Conservation (phyloP, 1,284 basidiomycete species). For the Cutaneotrichosporon sp. region DNA sequence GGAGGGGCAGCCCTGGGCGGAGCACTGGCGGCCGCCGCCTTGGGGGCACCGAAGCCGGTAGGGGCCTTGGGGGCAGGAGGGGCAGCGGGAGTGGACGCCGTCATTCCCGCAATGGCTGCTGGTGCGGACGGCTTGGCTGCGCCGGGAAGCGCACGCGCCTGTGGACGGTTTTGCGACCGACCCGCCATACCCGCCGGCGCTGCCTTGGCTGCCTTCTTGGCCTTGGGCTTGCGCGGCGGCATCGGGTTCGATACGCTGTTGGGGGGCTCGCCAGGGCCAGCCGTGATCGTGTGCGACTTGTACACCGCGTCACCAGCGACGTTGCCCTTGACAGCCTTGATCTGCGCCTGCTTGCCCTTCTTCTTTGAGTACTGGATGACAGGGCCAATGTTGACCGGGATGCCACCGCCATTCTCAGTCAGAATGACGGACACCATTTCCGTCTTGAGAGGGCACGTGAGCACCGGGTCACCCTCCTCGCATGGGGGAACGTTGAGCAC, state of each 20-base stretch:
- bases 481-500: slow-evolving; percentile 63
- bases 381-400: slow-evolving; percentile 69
- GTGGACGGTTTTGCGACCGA: slow-evolving; percentile 37
- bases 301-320: slow-evolving; percentile 79
- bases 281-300: slow-evolving; percentile 88
- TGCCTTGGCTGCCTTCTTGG: slow-evolving; percentile 41
- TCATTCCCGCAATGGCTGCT: slow-evolving; percentile 19
- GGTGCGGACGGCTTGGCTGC: slow-evolving; percentile 48
- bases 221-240: slow-evolving; percentile 71
- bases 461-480: slow-evolving; percentile 93
- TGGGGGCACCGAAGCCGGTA: slow-evolving; percentile 1
- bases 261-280: slow-evolving; percentile 80
- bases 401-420: slow-evolving; percentile 70
- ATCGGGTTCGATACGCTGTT: slow-evolving; percentile 74
- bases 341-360: slow-evolving; percentile 87
- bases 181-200: slow-evolving; percentile 34
- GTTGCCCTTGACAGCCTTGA: slow-evolving; percentile 88
- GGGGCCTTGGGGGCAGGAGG: slow-evolving; percentile 14
- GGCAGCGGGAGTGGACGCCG: background rate
- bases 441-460: slow-evolving; percentile 93
- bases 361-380: slow-evolving; percentile 91
- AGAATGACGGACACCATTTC: slow-evolving; percentile 81
- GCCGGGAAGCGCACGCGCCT: slow-evolving; percentile 42
- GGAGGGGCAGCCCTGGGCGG: slow-evolving; percentile 49
- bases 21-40: slow-evolving; percentile 30